Base-by-base conservation (phyloP, 106 monocot genomes). In the Dendrobium catenatum region DNA sequence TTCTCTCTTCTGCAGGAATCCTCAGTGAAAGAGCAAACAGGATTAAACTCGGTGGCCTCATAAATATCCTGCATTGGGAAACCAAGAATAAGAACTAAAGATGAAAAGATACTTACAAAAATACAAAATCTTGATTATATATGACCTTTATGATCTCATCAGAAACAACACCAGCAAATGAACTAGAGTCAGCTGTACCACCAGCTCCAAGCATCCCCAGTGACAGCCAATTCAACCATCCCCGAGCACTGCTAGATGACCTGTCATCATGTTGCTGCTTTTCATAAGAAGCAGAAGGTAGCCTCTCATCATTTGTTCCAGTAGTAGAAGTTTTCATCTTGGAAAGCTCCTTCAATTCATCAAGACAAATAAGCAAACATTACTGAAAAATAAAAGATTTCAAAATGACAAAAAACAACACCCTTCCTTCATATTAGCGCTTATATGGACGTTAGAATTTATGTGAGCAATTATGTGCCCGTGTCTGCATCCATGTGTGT, bases 171-270 rank as follows among this genome's bases (percentile, higher is more conserved):
- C 93, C 98, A 88, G 95, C 81, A 91, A 98, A 95, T 74, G 89
- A 88, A 78, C 80, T 91, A 20, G 85, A 85, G 54, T 89, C 91
- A 72, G 89, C 84, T 31, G 94, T 98, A 80, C 98, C 98, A 79
- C 95, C 98, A 84, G 88, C 98, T 75, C 98, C 98, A 86, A 98
- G 98, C 98, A 98, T 93, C 59, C 95, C 98, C 80, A 91, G 91
- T 42, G 98, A 93, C 19, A 98, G 61, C 95, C 95, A 98, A 54
- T 88, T 98, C 79, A 98, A 81, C 98, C 94, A 98, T 67, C 93
- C 81, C 29, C 86, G 82, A 42, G 66, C 80, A 82, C 81, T 86
- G 41, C 85, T 87, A 31, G 81, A 78, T 77, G 88, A 78, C 27
- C 76, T 79, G 56, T 88, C 94, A 86, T 83, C 82, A 83, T 78